Conservation (phyloP, 2,329 filamentous ascomycete species). For the Lecanicillium sp. region DNA sequence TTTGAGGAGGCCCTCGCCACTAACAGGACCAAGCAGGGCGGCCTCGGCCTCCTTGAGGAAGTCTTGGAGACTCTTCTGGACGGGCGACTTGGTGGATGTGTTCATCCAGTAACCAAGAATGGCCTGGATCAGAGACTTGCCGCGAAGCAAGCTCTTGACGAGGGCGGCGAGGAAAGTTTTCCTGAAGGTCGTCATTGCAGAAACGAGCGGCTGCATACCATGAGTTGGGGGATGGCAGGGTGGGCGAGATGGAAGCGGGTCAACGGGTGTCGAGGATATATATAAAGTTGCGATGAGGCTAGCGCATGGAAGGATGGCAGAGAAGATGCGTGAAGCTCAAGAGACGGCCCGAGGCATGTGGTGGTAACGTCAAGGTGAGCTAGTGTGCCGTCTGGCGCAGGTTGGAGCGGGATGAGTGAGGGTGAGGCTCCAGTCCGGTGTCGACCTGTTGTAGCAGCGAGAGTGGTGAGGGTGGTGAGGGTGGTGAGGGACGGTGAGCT, state of each 20-base stretch:
- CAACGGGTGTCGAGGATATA: slow-evolving; percentile 13
- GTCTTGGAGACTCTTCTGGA: slow-evolving; percentile 33
- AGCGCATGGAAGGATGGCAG: slow-evolving; percentile 13
- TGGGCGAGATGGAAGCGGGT: slow-evolving; percentile 13
- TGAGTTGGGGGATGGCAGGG: slow-evolving; percentile 13
- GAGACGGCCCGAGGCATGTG: slow-evolving; percentile 14
- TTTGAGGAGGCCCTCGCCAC: slow-evolving; percentile 36
- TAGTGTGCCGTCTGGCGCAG: neutral
- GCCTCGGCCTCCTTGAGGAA: slow-evolving; percentile 53
- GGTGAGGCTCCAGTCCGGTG: too few species aligned
- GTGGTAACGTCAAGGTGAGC: slow-evolving; percentile 15
- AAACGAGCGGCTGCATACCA: slow-evolving; percentile 47
- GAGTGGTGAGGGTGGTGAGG: neutral
- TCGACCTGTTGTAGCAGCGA: too few species aligned
- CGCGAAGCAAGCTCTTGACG: slow-evolving; percentile 51
- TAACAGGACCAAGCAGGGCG: slow-evolving; percentile 43
- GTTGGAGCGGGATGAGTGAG: neutral
- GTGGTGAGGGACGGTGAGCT: slow-evolving; percentile 2
- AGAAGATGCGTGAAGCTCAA: slow-evolving; percentile 17
- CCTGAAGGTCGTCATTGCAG: slow-evolving; percentile 52
- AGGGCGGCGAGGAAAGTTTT: slow-evolving; percentile 49
- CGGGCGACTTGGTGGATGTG: slow-evolving; percentile 28
- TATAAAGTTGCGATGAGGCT: slow-evolving; percentile 17
- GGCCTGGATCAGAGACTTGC: slow-evolving; percentile 53
- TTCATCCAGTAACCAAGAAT: slow-evolving; percentile 49